Percentiles rank a stretch among this genome's conserved stretches.
Conservation (phyloP, 169 alveolate species). For the Neospora caninum region DNA sequence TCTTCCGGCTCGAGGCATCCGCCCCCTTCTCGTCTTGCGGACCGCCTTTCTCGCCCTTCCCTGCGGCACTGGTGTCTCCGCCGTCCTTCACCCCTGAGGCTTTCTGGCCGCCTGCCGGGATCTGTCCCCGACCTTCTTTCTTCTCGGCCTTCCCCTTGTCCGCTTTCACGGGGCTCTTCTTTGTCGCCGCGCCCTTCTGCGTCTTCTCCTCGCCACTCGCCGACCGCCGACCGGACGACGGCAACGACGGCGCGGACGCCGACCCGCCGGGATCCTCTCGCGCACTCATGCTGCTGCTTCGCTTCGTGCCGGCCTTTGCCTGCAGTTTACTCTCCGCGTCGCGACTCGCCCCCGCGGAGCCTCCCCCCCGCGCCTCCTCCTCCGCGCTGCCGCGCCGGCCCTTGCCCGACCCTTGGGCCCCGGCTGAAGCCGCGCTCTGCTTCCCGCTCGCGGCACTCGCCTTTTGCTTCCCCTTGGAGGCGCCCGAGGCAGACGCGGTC, state of each 20-base stretch:
- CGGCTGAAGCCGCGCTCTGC: neutral
- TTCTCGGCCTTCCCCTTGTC: neutral
- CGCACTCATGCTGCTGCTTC: neutral
- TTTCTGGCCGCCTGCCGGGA: neutral
- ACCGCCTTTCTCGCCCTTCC: neutral
- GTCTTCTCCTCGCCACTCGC: neutral
- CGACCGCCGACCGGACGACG: neutral
- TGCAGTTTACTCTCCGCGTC: neutral
- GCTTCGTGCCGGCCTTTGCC: neutral
- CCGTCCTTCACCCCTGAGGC: too few species aligned
- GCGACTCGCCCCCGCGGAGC: neutral
- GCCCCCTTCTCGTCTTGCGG: neutral
- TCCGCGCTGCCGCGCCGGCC: conserved; percentile 3
- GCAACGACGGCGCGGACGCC: neutral
- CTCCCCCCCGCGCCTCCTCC: neutral
- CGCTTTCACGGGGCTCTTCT: neutral
- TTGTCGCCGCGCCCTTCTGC: neutral
- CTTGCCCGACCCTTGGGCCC: neutral
- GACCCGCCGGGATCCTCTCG: neutral
- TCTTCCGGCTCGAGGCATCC: neutral
- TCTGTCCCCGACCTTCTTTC: neutral
- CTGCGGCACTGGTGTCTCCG: too few species aligned
- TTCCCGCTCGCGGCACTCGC: neutral
- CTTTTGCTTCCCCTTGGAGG: neutral
- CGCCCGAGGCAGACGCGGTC: neutral